Evolutionary conservation across 176 grass and related monocot species (phyloP), one percentile per base, ranked within the genome.

Genomic region (Carex parvula): DNA sequence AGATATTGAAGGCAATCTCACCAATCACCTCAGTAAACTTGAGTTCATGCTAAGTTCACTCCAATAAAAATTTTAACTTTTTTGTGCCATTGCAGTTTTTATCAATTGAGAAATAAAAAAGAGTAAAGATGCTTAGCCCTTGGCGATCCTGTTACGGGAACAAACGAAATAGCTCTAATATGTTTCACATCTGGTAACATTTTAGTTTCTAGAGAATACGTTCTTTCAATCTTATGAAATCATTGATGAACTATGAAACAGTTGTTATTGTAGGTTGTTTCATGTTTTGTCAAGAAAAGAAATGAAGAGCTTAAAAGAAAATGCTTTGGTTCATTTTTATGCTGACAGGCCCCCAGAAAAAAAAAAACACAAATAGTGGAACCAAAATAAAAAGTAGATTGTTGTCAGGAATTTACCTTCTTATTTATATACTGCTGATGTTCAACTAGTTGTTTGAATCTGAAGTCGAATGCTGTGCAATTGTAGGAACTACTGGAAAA

Each of bases 121-220:
- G 70, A 87, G 18, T 32, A 66, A 50, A 52, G 70, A 83, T 22
- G 12, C 70, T 1, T 26, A 24, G 29, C 55, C 22, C 54, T 5
- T 3, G 16, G 15, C 13, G 84, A 95, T 24, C 91, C 93, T 4
- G 18, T 82, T 2, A 75, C 67, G 5, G 91, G 82, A 11, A 84
- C 91, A 14, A 87, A 39, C 5, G 84, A 87, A 61, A 60, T 92
- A 65, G 91, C 87, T 81, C 70, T 99, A 17, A 95, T 99, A 85
- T 99, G 96, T 64, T 99, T 99, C 84, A 99, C 96, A 52, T 99
- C 96, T 87, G 96, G 96, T 98, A 91, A 85, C 64, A 74, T 6
- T 66, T 39, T 55, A 21, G 37, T 6, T 6, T 44, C 60, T 21
- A 22, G 22, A 55, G 2, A 2, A 76, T 62, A 62, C 18, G n/a